A percentile compares a stretch with the other conserved stretches of the same genome.
Evolutionary conservation across 306 rosid genomes (phyloP).

Genomic region (Corylus heterophylla): DNA sequence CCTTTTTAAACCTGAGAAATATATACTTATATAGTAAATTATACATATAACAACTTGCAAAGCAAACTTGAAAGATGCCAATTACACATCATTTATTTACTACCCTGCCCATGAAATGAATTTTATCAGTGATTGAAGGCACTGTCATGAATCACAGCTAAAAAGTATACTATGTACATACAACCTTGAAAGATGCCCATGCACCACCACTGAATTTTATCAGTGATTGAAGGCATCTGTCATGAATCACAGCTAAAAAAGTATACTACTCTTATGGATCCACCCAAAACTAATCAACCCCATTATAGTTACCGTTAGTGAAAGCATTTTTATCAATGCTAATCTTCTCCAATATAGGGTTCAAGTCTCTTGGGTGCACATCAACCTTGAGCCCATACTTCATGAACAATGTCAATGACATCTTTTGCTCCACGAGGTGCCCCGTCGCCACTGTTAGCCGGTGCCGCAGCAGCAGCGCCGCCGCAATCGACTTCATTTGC

Average conservation of each 20-base stretch:
- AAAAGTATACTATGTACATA: no score
- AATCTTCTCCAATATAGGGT: constrained; percentile 47
- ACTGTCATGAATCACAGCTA: no score
- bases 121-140: no score
- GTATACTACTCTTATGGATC: no score
- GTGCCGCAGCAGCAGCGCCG: constrained; percentile 70
- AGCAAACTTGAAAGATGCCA: background rate
- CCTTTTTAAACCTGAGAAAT: background rate
- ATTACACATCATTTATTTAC: background rate
- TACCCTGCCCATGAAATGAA: no score
- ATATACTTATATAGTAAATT: background rate
- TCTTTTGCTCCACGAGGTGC: constrained; percentile 87
- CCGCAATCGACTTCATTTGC: constrained; percentile 92
- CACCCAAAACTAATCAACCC: background rate
- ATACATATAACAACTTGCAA: background rate
- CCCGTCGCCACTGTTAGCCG: constrained; percentile 53
- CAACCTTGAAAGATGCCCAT: no score
- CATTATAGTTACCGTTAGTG: background rate
- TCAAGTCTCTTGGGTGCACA: constrained; percentile 61
- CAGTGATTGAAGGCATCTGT: background rate
- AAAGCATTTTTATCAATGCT: constrained; percentile 2
- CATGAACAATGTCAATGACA: constrained; percentile 93
- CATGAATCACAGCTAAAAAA: background rate
- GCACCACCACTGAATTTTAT: background rate
- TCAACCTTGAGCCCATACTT: constrained; percentile 76